phyloP scores from a whole-genome alignment of 305 asterid genomes.

The Fraxinus velutina region DNA sequence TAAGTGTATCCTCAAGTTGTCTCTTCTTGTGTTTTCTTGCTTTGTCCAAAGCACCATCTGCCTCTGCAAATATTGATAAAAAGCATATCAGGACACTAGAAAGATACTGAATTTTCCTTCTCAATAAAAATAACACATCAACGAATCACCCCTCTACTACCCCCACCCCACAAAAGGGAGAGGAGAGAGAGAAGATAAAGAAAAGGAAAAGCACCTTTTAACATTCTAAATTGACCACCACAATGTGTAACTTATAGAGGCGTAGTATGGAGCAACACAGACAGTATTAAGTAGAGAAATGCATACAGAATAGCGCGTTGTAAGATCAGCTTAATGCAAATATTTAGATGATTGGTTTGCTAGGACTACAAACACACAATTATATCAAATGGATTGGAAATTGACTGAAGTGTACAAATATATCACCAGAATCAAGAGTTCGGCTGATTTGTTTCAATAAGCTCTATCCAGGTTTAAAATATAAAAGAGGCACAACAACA shows the following conservation, averaged over 20 bases:
- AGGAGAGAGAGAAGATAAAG: background rate
- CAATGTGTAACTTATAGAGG: background rate
- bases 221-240: background rate
- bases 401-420: background rate
- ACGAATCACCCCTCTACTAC: background rate
- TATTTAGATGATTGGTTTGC: background rate
- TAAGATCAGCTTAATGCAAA: background rate
- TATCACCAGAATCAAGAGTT: background rate
- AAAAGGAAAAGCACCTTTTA: background rate
- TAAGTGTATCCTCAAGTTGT: constrained; percentile 95
- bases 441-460: background rate
- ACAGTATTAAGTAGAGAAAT: background rate
- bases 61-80: constrained; percentile 57
- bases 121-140: background rate
- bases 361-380: constrained; percentile 2
- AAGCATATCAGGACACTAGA: constrained; percentile 2
- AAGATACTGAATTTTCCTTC: background rate
- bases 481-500: background rate
- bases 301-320: background rate
- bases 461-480: background rate
- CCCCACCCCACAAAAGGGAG: background rate
- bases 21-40: constrained; percentile 99
- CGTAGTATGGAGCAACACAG: background rate
- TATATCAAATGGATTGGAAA: background rate
- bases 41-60: constrained; percentile 99